Percentiles rank a stretch among this genome's conserved stretches.
phyloP scores from a whole-genome alignment of 73 alveolate species.

The Breviolum minutum region DNA sequence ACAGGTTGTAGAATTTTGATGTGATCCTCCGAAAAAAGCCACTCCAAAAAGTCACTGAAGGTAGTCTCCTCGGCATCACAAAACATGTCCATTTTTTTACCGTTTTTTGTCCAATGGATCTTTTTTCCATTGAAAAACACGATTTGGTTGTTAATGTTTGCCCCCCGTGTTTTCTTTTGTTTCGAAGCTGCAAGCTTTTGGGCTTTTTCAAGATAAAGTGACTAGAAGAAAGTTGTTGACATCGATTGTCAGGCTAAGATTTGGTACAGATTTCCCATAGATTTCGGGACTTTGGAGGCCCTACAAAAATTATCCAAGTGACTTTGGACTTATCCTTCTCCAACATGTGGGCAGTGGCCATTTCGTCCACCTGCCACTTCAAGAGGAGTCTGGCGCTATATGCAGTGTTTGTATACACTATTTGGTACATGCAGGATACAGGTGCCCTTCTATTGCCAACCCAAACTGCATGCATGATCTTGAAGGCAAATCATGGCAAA shows the following conservation, averaged over 20 bases:
- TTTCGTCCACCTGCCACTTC: slow-evolving; percentile 40
- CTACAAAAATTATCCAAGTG: neutral
- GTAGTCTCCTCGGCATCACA: slow-evolving; percentile 32
- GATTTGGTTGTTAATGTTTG: too few relatives aligned
- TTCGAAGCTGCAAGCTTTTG: too few relatives aligned
- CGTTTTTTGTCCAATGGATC: neutral
- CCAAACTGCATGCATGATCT: too few relatives aligned
- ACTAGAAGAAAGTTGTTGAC: neutral
- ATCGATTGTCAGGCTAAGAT: neutral
- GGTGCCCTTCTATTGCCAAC: too few relatives aligned
- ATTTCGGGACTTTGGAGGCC: neutral
- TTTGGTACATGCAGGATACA: too few relatives aligned
- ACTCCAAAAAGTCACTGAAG: slow-evolving; percentile 27
- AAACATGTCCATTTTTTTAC: neutral
- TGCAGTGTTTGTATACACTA: too few relatives aligned
- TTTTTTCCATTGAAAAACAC: neutral
- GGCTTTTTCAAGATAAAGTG: neutral
- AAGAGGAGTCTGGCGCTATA: neutral
- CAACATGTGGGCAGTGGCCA: slow-evolving; percentile 43
- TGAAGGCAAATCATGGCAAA: too few relatives aligned
- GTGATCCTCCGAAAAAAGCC: slow-evolving; percentile 46
- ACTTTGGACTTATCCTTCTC: neutral
- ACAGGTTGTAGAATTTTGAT: slow-evolving; percentile 12
- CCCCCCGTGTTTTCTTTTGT: too few relatives aligned
- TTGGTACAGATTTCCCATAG: neutral